phyloP scores from a whole-genome alignment of 441 rosid species.

The Macaranga tanarius region DNA sequence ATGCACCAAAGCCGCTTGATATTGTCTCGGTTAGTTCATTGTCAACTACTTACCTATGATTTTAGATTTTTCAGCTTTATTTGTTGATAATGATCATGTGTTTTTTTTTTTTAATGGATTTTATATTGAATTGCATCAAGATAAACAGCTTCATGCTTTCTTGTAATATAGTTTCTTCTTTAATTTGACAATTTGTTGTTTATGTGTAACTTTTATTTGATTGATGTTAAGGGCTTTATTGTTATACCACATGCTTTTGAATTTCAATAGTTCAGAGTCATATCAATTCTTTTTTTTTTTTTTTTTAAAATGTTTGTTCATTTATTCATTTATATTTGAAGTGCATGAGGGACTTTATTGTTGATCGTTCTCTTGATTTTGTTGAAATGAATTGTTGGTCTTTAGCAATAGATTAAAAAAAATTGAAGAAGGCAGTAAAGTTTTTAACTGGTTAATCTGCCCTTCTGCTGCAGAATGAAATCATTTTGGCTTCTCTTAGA shows the following conservation, averaged over 20 bases:
- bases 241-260: background rate
- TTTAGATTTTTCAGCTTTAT: background rate
- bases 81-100: background rate
- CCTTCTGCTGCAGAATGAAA: conserved; percentile 62
- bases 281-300: background rate
- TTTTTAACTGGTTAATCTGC: conserved; percentile 12
- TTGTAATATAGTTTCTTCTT: background rate
- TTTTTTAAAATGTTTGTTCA: background rate
- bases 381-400: conserved; percentile 2
- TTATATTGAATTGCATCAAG: background rate
- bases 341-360: background rate
- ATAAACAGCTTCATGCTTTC: background rate
- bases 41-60: background rate
- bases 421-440: background rate
- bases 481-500: conserved; percentile 67
- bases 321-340: too few species aligned
- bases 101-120: conserved; percentile 1
- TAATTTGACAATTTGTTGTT: background rate
- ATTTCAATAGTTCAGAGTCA: background rate
- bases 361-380: background rate
- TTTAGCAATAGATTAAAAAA: background rate
- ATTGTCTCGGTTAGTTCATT: conserved; percentile 57
- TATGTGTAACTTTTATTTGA: background rate
- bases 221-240: background rate
- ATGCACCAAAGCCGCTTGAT: conserved; percentile 87